phyloP scores from a whole-genome alignment of 352 stramenopile genomes.

The Phytophthora palmivora region DNA sequence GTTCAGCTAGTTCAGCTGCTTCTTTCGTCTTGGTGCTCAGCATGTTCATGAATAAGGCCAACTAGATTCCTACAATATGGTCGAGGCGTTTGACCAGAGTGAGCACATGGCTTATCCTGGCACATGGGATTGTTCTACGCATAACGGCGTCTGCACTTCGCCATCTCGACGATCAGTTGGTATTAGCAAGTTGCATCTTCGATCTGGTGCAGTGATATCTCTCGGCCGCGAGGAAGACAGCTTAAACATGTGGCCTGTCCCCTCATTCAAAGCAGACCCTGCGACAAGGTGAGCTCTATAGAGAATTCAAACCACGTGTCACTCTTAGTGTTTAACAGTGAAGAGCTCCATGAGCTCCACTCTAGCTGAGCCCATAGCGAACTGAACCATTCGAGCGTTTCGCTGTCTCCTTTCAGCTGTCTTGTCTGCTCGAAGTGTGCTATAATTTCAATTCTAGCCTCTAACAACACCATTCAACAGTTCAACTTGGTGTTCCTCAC shows the following conservation, averaged over 20 bases:
- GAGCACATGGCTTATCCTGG: not conserved
- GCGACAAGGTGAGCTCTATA: constrained; percentile 19
- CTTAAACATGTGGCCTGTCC: constrained; percentile 24
- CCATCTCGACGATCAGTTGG: too few species aligned
- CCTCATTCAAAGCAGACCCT: too few species aligned
- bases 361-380: constrained; percentile 1
- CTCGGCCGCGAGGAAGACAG: too few species aligned
- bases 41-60: too few species aligned
- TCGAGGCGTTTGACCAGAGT: not conserved
- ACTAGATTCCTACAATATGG: not conserved
- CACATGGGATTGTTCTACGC: too few species aligned
- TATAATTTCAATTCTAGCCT: constrained; percentile 11
- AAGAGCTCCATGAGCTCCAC: constrained; percentile 3
- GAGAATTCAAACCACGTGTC: constrained; percentile 7
- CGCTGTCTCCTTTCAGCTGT: constrained; percentile 8
- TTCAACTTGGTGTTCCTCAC: not conserved
- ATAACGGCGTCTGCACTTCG: too few species aligned
- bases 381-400: constrained; percentile 27
- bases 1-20: constrained; percentile 4
- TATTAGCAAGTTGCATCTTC: too few species aligned
- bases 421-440: constrained; percentile 13
- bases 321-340: not conserved
- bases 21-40: constrained; percentile 7
- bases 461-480: too few species aligned
- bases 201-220: too few species aligned